Evolutionary conservation across 371 early-diverging fungal species (phyloP).

Genomic region (Lichtheimia hyalospora): DNA sequence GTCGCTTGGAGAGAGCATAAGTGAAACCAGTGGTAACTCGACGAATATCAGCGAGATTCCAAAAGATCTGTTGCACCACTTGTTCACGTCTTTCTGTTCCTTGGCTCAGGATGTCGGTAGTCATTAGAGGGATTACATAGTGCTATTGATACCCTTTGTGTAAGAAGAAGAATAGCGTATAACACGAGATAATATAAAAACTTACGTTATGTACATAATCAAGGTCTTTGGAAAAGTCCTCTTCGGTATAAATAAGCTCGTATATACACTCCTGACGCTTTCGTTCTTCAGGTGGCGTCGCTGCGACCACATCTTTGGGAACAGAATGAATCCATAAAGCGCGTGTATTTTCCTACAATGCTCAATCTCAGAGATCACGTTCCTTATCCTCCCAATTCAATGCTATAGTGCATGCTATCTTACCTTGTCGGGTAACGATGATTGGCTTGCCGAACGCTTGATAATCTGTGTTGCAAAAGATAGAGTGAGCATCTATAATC

Average conservation of each 20-base stretch:
- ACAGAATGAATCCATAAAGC: conserved; percentile 21
- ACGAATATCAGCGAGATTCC: conserved; percentile 76
- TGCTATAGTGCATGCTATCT: background rate
- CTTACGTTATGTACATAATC: conserved; percentile 28
- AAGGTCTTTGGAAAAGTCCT: conserved; percentile 80
- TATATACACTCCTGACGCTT: conserved; percentile 89
- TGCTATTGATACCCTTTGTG: conserved; percentile 2
- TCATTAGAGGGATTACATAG: conserved; percentile 75
- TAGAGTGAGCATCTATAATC: conserved; percentile 23
- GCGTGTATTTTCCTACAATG: conserved; percentile 4
- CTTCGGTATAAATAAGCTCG: conserved; percentile 85
- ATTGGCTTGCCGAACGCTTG: conserved; percentile 13
- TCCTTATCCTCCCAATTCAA: background rate
- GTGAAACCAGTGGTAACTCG: conserved; percentile 68
- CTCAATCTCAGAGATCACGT: conserved; percentile 34
- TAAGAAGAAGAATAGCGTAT: background rate
- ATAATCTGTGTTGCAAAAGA: background rate
- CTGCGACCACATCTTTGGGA: conserved; percentile 19
- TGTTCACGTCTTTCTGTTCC: conserved; percentile 52
- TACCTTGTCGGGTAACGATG: conserved; percentile 14
- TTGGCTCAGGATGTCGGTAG: conserved; percentile 60
- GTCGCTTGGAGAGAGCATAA: conserved; percentile 67
- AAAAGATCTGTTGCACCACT: conserved; percentile 82
- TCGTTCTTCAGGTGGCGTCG: conserved; percentile 53
- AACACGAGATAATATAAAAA: background rate